A percentile compares a stretch with the other conserved stretches of the same genome.
phyloP scores from a whole-genome alignment of 2,329 filamentous ascomycete species.

The Colletotrichum endophyticum region DNA sequence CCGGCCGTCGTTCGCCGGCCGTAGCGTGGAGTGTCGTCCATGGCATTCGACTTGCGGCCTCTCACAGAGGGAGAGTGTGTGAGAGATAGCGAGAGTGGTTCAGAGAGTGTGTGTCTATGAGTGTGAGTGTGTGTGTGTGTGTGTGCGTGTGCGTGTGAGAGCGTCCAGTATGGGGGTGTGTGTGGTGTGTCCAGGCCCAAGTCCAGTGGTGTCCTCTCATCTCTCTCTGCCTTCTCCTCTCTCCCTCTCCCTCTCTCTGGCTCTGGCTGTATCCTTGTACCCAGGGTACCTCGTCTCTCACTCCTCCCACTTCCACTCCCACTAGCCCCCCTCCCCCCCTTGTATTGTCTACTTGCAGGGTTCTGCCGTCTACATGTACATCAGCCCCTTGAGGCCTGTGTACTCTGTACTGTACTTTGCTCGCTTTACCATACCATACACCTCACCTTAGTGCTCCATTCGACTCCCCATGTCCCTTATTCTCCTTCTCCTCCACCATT shows the following conservation, averaged over 20 bases:
- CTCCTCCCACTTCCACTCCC: neutral
- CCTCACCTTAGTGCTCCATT: constrained; percentile 1
- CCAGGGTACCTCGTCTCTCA: neutral
- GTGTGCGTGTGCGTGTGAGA: neutral
- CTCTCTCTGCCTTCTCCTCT: too few relatives aligned
- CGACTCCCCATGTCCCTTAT: constrained; percentile 15
- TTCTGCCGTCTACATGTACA: constrained; percentile 8
- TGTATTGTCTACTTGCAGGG: constrained; percentile 19
- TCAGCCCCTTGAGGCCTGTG: constrained; percentile 16
- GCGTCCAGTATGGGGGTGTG: neutral
- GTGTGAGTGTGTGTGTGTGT: neutral
- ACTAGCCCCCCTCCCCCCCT: neutral
- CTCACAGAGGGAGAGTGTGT: neutral
- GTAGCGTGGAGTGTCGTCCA: neutral
- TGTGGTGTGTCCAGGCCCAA: too few relatives aligned
- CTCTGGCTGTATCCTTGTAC: neutral
- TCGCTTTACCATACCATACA: neutral
- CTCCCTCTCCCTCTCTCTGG: neutral
- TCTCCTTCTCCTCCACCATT: constrained; percentile 15
- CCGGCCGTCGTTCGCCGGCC: neutral
- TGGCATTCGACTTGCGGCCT: neutral
- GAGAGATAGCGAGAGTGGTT: neutral
- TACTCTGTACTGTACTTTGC: constrained; percentile 8
- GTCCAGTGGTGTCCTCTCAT: too few relatives aligned
- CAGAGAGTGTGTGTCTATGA: neutral